Base-by-base conservation (phyloP, 192 early-diverging fungal genomes). In the Hyaloraphidium curvatum region DNA sequence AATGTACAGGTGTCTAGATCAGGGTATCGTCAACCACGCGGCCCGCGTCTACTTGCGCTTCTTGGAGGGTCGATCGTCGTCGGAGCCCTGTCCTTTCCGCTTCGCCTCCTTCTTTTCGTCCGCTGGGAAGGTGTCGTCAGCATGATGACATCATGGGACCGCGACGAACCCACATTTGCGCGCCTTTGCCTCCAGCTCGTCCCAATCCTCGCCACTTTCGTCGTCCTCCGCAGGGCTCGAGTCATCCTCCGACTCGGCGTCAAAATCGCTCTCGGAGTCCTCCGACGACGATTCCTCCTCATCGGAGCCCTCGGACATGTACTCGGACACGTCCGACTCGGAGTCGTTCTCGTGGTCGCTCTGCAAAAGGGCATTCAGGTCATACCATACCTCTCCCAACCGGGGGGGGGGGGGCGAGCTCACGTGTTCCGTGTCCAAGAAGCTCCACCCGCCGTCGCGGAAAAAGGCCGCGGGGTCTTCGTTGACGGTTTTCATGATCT, bases 401-500 rank as follows among this genome's bases (percentile, higher is more conserved):
- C 4, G 28, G 9, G 16, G 0, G 33, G 4, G 22, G 3, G 9
- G 4, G 16, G 22, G 29, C 9, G 51, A 71, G 51, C 74, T 78
- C 39, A 77, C 75, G 51, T 62, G 63, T 51, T 82, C 82, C 22
- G 67, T 62, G 9, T 76, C 74, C 62, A 98, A 63, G 73, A 96
- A 94, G 50, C 66, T 67, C 94, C 94, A 98, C 22, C 89, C 91
- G 55, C 89, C 90, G 29, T 90, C 80, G 40, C 69, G 63, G 65
- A 85, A 98, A 63, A 98, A 98, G 28, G 75, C 82, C 2, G 74
- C 82, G 0, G 95, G 91, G 59, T 96, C 86, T 50, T 86, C 78
- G 63, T 84, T 84, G 28, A 98, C 78, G 0, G 91, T 96, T 67
- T 94, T 98, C 95, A 98, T 98, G 66, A 98, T 98, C 62, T 79